Evolutionary conservation across 192 early-diverging fungal genomes (phyloP), one percentile per base, ranked within the genome.

Genomic region (Geranomyces michiganensis): DNA sequence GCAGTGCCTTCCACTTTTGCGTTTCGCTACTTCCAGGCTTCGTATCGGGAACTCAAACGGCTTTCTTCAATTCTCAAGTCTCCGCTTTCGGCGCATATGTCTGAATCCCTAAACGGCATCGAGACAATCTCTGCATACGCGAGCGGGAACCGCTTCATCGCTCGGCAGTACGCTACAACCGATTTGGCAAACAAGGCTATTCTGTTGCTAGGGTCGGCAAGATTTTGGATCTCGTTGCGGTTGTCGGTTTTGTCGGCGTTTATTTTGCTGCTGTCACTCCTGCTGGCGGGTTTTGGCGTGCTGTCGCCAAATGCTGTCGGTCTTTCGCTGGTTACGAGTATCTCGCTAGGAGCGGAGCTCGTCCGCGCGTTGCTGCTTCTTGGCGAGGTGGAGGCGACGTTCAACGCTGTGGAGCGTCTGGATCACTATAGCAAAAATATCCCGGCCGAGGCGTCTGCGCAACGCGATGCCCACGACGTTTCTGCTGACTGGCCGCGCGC

Each of bases 391-490:
- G 62, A 64, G 21, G 62, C 62, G 17, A 43, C 62, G 12, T 47
- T 86, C 41, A 86, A 86, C 56, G 41, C 83, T 1, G 83, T 80
- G 14, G 85, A 87, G 74, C 62, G 85, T 10, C 24, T 87, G 15
- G 62, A 76, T 36, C 45, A 80, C 47, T 86, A 85, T 64, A 77
- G 71, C 33, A 62, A 55, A 44, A 43, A 69, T 1, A 49, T 85
- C 24, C 62, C 78, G 26, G 26, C 41, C 13, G 84, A 86, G 62
- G n/a, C n/a, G 36, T 67, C 77, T 24, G 56, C 92, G 91, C 67
- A 62, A n/a, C 0, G 26, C 4, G 30, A 36, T 1, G 30, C 60
- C 21, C 55, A 90, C 3, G 90, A 91, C 51, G 88, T 47, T 46
- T 21, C 33, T 9, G 0, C 46, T 0, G 48, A 26, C 46, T 84